Percentiles rank a stretch among this genome's conserved stretches.
These are phyloP conservation scores for Pseudogymnoascus sp. DNA, from an alignment of 2,329 filamentous ascomycete species.

Conservation along the genomic window DNA sequence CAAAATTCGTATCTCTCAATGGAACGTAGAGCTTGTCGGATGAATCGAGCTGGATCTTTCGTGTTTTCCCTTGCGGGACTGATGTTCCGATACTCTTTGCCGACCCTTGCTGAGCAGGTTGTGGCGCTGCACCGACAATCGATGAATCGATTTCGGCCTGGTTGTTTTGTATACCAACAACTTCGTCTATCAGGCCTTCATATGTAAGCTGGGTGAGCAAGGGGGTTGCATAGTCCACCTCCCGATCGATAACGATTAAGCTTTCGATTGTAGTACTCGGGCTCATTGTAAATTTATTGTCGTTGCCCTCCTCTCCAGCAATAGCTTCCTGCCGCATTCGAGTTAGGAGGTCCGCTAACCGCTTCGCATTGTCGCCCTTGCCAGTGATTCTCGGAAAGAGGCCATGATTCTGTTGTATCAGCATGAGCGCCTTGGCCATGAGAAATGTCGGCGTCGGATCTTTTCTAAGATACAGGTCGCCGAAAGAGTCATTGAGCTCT, in stretches of 20 bases:
- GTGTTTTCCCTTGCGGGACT: conserved; percentile 61
- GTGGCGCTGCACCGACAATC: conserved; percentile 68
- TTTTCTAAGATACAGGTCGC: conserved; percentile 80
- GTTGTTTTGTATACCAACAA: conserved; percentile 86
- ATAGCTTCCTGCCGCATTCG: conserved; percentile 87
- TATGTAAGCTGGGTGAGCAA: conserved; percentile 94
- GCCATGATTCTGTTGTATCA: conserved; percentile 82
- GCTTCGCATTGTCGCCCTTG: conserved; percentile 90
- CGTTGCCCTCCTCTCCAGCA: conserved; percentile 62
- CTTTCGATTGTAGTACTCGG: conserved; percentile 86
- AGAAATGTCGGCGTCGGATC: conserved; percentile 88
- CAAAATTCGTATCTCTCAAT: conserved; percentile 87
- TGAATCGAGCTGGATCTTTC: conserved; percentile 81
- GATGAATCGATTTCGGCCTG: conserved; percentile 89
- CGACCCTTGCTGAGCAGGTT: conserved; percentile 43
- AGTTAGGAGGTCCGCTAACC: conserved; percentile 74
- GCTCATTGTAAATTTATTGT: conserved; percentile 58
- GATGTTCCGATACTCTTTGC: conserved; percentile 48
- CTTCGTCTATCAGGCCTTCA: conserved; percentile 89
- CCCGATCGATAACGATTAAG: conserved; percentile 88
- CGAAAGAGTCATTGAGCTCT: conserved; percentile 79
- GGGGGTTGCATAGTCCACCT: conserved; percentile 87
- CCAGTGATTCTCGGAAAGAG: conserved; percentile 91
- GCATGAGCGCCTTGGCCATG: conserved; percentile 87
- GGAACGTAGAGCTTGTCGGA: conserved; percentile 84